phyloP scores from a whole-genome alignment of 768 basidiomycete genomes.

The Lentinula sp. region DNA sequence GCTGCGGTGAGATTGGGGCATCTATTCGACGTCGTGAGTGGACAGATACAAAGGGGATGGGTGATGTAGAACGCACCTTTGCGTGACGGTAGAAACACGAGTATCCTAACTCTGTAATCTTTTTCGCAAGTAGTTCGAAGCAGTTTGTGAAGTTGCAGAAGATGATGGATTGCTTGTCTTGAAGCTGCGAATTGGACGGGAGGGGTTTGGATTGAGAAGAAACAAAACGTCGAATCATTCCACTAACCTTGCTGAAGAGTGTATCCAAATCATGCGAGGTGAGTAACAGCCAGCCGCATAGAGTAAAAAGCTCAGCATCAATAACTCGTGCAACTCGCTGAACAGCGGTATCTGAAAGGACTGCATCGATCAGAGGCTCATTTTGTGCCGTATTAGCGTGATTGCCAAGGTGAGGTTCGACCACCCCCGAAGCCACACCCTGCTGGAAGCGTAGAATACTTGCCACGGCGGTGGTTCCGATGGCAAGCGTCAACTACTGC shows the following conservation, averaged over 20 bases:
- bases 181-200: slow-evolving; percentile 50
- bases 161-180: slow-evolving; percentile 99
- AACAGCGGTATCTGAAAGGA: too few relatives aligned
- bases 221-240: neutral
- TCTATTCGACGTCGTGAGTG: slow-evolving; percentile 24
- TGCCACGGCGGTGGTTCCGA: too few relatives aligned
- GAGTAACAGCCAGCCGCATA: too few relatives aligned
- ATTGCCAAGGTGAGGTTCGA: too few relatives aligned
- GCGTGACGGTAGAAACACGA: slow-evolving; percentile 98
- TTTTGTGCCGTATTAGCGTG: too few relatives aligned
- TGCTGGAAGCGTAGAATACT: too few relatives aligned
- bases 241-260: slow-evolving; percentile 88
- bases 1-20: slow-evolving; percentile 98
- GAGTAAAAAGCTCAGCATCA: too few relatives aligned
- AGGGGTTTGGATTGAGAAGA: neutral
- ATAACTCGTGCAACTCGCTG: too few relatives aligned
- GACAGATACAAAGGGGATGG: neutral
- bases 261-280: slow-evolving; percentile 88
- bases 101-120: slow-evolving; percentile 81
- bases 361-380: too few relatives aligned
- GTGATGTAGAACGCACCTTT: slow-evolving; percentile 28
- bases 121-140: slow-evolving; percentile 98
- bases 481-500: too few relatives aligned
- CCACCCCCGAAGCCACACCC: too few relatives aligned
- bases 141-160: slow-evolving; percentile 99